Evolutionary conservation across 2,329 filamentous ascomycete species (phyloP).

Genomic region (Fusarium tupiense): DNA sequence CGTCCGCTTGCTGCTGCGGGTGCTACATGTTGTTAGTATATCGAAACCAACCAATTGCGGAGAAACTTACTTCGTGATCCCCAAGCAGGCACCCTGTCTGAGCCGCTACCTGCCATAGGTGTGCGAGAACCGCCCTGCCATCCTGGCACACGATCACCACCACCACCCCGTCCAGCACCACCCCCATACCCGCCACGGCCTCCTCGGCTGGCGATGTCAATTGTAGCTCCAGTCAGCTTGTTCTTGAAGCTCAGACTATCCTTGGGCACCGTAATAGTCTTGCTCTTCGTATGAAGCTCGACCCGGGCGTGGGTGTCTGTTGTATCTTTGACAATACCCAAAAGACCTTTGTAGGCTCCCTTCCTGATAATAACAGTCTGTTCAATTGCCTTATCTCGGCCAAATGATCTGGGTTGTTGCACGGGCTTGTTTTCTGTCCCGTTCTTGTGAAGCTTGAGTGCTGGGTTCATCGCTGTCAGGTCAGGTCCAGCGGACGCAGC

Average conservation of each 20-base stretch:
- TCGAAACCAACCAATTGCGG: neutral
- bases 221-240: conserved; percentile 78
- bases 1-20: conserved; percentile 64
- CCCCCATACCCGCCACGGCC: conserved; percentile 57
- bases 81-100: conserved; percentile 81
- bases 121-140: conserved; percentile 76
- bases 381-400: conserved; percentile 84
- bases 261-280: conserved; percentile 86
- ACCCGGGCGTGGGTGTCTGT: conserved; percentile 87
- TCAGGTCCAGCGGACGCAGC: conserved; percentile 72
- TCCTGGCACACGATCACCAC: conserved; percentile 58
- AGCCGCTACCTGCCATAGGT: conserved; percentile 67
- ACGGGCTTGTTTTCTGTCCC: conserved; percentile 58
- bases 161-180: conserved; percentile 57
- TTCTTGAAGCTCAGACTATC: conserved; percentile 88
- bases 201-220: conserved; percentile 71
- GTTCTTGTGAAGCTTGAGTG: conserved; percentile 75
- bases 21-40: conserved; percentile 52
- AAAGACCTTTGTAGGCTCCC: conserved; percentile 89
- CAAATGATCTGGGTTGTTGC: conserved; percentile 79
- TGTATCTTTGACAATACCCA: conserved; percentile 96
- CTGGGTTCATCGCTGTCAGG: conserved; percentile 91
- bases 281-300: conserved; percentile 93
- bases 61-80: conserved; percentile 71
- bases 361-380: conserved; percentile 91